Evolutionary conservation across 2,329 filamentous ascomycete species (phyloP).

Genomic region (Elsinoe necatrix): DNA sequence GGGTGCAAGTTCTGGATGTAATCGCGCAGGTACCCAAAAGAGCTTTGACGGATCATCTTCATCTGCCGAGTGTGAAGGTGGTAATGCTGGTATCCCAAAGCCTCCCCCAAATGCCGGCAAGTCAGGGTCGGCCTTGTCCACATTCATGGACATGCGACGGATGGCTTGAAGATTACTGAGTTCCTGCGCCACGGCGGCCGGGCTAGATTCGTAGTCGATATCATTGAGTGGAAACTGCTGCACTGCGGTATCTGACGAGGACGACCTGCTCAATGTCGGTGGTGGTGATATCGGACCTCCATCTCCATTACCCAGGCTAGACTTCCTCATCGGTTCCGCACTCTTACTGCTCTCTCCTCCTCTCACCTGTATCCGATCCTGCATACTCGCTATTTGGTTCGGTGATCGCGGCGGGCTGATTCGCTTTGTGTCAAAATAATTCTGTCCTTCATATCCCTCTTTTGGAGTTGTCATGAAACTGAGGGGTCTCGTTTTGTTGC

Average conservation of each 20-base stretch:
- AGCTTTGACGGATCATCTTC: conserved; percentile 82
- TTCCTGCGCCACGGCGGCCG: conserved; percentile 83
- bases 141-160: conserved; percentile 90
- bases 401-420: conserved; percentile 22
- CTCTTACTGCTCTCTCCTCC: conserved; percentile 16
- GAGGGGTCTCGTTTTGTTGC: conserved; percentile 57
- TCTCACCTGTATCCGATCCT: conserved; percentile 10
- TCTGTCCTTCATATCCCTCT: conserved; percentile 34
- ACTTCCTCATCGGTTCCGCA: conserved; percentile 16
- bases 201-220: conserved; percentile 81
- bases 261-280: conserved; percentile 31
- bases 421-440: conserved; percentile 22
- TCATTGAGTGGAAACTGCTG: conserved; percentile 62
- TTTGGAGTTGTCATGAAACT: conserved; percentile 61
- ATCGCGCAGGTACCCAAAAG: conserved; percentile 89
- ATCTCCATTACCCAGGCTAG: conserved; percentile 18
- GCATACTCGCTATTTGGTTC: conserved; percentile 24
- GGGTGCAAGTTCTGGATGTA: conserved; percentile 90
- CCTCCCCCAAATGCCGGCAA: conserved; percentile 62
- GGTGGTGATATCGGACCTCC: conserved; percentile 28
- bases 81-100: conserved; percentile 54
- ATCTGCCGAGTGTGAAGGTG: conserved; percentile 61
- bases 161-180: conserved; percentile 86
- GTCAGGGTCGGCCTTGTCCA: conserved; percentile 62
- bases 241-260: conserved; percentile 29